phyloP scores from a whole-genome alignment of 2,329 filamentous ascomycete genomes.

The Phialophora chinensis region DNA sequence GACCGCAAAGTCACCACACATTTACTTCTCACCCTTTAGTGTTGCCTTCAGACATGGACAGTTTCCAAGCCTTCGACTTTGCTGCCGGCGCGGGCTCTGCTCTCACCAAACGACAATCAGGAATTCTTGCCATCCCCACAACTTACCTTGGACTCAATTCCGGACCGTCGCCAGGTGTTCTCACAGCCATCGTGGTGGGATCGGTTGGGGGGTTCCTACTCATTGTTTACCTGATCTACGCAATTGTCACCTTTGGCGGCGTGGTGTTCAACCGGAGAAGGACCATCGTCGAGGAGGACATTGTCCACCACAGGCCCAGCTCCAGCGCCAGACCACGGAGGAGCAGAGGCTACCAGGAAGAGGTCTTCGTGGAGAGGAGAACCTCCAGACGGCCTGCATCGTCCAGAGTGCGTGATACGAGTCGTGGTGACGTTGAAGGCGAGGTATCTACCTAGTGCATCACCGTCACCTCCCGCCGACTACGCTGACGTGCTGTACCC shows the following conservation, averaged over 20 bases:
- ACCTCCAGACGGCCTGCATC: not conserved
- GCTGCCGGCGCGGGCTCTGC: conserved; percentile 1
- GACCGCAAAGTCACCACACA: not conserved
- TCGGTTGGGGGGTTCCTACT: conserved; percentile 59
- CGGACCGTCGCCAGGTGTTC: conserved; percentile 55
- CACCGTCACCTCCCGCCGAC: not conserved
- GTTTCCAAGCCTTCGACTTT: conserved; percentile 16
- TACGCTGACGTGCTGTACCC: not conserved
- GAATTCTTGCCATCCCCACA: conserved; percentile 60
- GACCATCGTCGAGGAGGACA: conserved; percentile 7
- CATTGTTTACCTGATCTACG: conserved; percentile 54
- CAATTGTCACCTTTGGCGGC: conserved; percentile 5
- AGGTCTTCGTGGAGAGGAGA: conserved; percentile 1
- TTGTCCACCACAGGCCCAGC: conserved; percentile 8
- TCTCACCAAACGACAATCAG: conserved; percentile 33
- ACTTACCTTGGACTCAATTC: conserved; percentile 62
- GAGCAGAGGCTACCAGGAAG: conserved; percentile 5
- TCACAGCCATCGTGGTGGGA: conserved; percentile 55
- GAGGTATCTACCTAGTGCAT: not conserved
- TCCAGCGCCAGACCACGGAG: conserved; percentile 5
- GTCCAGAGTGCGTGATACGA: not conserved
- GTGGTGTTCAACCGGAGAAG: conserved; percentile 1
- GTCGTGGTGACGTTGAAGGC: conserved; percentile 1
- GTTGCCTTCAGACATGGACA: conserved; percentile 10
- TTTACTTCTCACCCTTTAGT: not conserved